phyloP scores from a whole-genome alignment of 768 basidiomycete genomes.

The Panaeolus cyanescens region DNA sequence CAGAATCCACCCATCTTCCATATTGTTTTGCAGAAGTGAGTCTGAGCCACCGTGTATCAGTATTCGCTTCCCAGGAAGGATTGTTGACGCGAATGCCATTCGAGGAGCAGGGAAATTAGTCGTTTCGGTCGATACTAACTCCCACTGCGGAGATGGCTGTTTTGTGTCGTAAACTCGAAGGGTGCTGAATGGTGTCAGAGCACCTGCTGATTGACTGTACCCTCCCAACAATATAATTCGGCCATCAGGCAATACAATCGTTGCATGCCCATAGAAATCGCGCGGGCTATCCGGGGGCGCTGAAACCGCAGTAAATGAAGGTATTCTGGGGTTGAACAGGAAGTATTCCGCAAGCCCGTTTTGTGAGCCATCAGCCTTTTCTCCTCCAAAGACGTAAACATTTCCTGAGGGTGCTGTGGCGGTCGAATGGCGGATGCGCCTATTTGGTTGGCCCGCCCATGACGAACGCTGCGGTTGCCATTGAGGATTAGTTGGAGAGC shows the following conservation, averaged over 20 bases:
- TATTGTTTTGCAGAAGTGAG: conserved; percentile 50
- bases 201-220: conserved; percentile 45
- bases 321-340: conserved; percentile 51
- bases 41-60: conserved; percentile 83
- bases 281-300: conserved; percentile 45
- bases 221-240: conserved; percentile 79
- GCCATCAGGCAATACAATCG: conserved; percentile 69
- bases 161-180: conserved; percentile 69
- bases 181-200: conserved; percentile 55
- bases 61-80: conserved; percentile 53
- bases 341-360: conserved; percentile 65
- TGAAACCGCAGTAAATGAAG: conserved; percentile 58
- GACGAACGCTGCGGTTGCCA: conserved; percentile 50
- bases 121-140: conserved; percentile 35
- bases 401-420: conserved; percentile 46
- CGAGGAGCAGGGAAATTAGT: conserved; percentile 54
- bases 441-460: conserved; percentile 69
- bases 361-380: conserved; percentile 79
- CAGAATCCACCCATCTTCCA: conserved; percentile 71
- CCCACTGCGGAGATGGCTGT: conserved; percentile 50
- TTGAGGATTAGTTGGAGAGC: conserved; percentile 33
- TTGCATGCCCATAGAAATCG: conserved; percentile 72
- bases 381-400: conserved; percentile 78
- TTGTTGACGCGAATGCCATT: conserved; percentile 59
- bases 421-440: conserved; percentile 78